Base-by-base conservation (phyloP, 352 stramenopile species). In the Globisporangium heterothallicum region DNA sequence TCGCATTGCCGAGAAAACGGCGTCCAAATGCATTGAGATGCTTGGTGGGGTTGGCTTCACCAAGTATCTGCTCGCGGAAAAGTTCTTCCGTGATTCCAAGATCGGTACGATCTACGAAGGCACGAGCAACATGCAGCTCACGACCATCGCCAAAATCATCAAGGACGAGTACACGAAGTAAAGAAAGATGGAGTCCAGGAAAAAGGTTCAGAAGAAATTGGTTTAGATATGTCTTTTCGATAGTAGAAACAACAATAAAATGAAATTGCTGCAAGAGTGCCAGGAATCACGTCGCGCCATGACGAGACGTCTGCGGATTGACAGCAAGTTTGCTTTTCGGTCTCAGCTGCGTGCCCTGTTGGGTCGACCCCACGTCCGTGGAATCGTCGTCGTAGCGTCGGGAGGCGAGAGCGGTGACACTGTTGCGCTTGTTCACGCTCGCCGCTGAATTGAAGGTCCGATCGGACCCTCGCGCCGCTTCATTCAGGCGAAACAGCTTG, bases 91-190 rank as follows among this genome's bases (percentile, higher is more conserved):
- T 50, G 96, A 99, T 68, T 96, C 92, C 61, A 98, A 98, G 70
- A 97, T 99, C 58, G 94, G 94, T 42, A 79, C 84, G 21, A 99
- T 98, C 52, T 99, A 99, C 74, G 96, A 98, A 73, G 96, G 96
- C 21, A 99, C 94, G 10, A 97, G 81, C 63, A 98, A 98, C 69
- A 98, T 99, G 79, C 94, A 98, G 83, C 87, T 98, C 35, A 91
- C 78, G 45, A 96, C 86, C 10, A 97, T 97, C 56, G 87, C 89
- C 44, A 97, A 96, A 66, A 58, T 96, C 14, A 66, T 97, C 45
- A 81, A 92, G 56, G 72, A 95, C 25, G 78, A 96, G 58, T 96
- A 89, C 70, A 88, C 87, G 56, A 86, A 85, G 64, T 88, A 71
- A 56, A n/a, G n/a, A n/a, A n/a, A n/a, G n/a, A n/a, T n/a, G n/a